phyloP scores from a whole-genome alignment of 495 filamentous ascomycete species.

The Tuber magnatum region DNA sequence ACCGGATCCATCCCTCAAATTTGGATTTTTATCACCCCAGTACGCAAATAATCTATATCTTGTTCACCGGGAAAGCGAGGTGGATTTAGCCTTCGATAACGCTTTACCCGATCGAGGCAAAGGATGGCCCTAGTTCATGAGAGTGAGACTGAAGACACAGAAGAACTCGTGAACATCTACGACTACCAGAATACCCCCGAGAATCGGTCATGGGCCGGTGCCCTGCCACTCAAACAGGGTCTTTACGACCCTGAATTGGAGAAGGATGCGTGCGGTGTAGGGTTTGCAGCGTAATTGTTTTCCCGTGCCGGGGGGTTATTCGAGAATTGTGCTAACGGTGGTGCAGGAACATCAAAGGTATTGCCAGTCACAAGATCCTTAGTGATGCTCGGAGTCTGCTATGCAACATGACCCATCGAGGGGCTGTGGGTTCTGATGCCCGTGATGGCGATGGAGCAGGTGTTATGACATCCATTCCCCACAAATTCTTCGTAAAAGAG shows the following conservation, averaged over 20 bases:
- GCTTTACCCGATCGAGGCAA: constrained; percentile 11
- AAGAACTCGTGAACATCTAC: constrained; percentile 59
- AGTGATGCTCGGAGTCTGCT: constrained; percentile 96
- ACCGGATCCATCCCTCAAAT: neutral
- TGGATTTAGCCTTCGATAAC: neutral
- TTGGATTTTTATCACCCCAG: neutral
- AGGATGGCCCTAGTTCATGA: constrained; percentile 49
- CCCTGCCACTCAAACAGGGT: constrained; percentile 94
- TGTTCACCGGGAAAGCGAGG: neutral
- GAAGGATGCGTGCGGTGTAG: constrained; percentile 99
- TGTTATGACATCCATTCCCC: constrained; percentile 98
- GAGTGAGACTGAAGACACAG: constrained; percentile 55
- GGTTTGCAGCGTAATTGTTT: constrained; percentile 79
- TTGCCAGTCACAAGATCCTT: constrained; percentile 95
- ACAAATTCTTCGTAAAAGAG: constrained; percentile 98
- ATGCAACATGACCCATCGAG: constrained; percentile 99
- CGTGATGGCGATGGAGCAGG: constrained; percentile 96
- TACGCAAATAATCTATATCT: neutral
- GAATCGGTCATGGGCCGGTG: constrained; percentile 89
- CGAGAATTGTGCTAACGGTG: constrained; percentile 12
- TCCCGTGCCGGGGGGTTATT: neutral
- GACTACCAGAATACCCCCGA: constrained; percentile 76
- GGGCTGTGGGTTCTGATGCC: constrained; percentile 94
- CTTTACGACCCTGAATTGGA: constrained; percentile 94
- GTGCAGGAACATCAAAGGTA: constrained; percentile 89